Conservation (phyloP, 2,329 filamentous ascomycete genomes). For the Fusarium sp. region DNA sequence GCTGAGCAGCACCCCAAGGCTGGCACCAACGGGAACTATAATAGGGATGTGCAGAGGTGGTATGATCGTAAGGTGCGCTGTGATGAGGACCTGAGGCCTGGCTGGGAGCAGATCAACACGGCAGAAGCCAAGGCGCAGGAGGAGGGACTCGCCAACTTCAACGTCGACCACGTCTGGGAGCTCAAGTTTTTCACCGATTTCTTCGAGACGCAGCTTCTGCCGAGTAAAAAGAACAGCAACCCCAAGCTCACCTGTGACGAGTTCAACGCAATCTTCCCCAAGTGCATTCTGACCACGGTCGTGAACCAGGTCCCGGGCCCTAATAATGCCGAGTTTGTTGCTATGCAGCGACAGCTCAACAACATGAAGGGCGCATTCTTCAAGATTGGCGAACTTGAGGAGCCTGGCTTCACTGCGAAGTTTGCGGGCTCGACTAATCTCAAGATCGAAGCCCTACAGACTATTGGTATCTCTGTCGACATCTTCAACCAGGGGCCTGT, state of each 20-base stretch:
- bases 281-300: background rate
- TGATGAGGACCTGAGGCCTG: background rate
- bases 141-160: background rate
- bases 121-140: background rate
- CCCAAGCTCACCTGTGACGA: slow-evolving; percentile 9
- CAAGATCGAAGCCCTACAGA: slow-evolving; percentile 1
- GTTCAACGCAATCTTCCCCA: slow-evolving; percentile 4
- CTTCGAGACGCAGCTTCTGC: slow-evolving; percentile 1
- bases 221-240: background rate
- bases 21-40: background rate
- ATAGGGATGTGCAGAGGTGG: background rate
- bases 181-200: slow-evolving; percentile 17
- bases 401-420: background rate
- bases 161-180: slow-evolving; percentile 16
- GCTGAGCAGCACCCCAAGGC: background rate
- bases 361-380: slow-evolving; percentile 16
- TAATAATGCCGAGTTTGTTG: slow-evolving; percentile 11
- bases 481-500: slow-evolving; percentile 1
- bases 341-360: slow-evolving; percentile 3
- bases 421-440: background rate
- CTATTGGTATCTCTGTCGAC: slow-evolving; percentile 6
- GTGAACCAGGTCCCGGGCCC: background rate
- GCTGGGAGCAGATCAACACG: background rate
- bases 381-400: background rate
- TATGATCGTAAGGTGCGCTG: background rate